Conservation (phyloP, 1,284 basidiomycete species). For the Wolfiporia cocos region DNA sequence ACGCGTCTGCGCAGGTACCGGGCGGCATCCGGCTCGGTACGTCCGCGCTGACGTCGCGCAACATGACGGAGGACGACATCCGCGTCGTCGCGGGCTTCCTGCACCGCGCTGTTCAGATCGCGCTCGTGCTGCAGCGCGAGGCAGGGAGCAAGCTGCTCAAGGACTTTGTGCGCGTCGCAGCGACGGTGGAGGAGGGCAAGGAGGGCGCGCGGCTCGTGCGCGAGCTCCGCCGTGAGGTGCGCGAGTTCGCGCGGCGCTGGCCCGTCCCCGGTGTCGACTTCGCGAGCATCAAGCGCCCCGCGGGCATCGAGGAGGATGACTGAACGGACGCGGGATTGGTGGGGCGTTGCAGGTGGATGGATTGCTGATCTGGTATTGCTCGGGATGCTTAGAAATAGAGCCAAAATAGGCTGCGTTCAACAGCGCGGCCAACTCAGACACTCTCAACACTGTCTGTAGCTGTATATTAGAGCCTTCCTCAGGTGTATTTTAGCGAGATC, state of each 20-base stretch:
- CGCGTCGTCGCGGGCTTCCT: constrained; percentile 88
- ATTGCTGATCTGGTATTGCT: too few species aligned
- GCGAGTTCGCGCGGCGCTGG: constrained; percentile 79
- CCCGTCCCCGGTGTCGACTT: constrained; percentile 91
- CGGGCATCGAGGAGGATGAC: constrained; percentile 56
- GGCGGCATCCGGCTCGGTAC: constrained; percentile 98
- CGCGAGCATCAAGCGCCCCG: constrained; percentile 52
- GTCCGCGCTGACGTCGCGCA: constrained; percentile 90
- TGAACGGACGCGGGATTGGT: too few species aligned
- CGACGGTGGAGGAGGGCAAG: constrained; percentile 63
- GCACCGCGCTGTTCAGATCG: constrained; percentile 88
- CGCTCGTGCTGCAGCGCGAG: constrained; percentile 86
- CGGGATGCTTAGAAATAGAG: too few species aligned
- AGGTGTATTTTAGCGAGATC: too few species aligned
- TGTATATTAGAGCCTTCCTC: too few species aligned
- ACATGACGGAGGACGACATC: constrained; percentile 89
- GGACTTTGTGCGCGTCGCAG: constrained; percentile 90
- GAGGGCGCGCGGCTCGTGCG: constrained; percentile 68
- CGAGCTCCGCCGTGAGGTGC: constrained; percentile 71
- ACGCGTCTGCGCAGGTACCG: constrained; percentile 91
- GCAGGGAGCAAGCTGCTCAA: constrained; percentile 93
- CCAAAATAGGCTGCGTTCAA: too few species aligned
- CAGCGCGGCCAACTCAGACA: too few species aligned
- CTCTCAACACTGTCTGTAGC: too few species aligned
- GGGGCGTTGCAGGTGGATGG: too few species aligned